Evolutionary conservation across 129 eudicot species (phyloP).

Genomic region (Heracleum sosnowskyi): DNA sequence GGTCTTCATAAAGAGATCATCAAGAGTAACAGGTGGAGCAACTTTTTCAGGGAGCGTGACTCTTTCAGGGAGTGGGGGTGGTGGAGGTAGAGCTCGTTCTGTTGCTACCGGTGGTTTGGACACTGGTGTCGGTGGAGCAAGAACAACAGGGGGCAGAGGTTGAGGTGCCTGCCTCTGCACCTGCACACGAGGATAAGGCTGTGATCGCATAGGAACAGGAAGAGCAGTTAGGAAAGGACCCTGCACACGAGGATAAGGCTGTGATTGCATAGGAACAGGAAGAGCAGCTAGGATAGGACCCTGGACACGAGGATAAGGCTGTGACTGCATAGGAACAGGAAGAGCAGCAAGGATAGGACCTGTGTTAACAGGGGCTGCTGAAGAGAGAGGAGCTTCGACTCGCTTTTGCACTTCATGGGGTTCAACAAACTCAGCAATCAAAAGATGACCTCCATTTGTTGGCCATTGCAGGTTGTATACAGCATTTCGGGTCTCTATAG

Average conservation of each 20-base stretch:
- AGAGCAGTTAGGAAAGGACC: conserved; percentile 19
- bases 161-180: conserved; percentile 33
- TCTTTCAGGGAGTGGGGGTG: conserved; percentile 54
- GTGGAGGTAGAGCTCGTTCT: conserved; percentile 49
- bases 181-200: conserved; percentile 37
- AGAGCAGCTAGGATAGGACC: conserved; percentile 21
- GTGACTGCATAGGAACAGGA: conserved; percentile 20
- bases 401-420: conserved; percentile 80
- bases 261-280: conserved; percentile 20
- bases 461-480: conserved; percentile 98
- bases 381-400: conserved; percentile 51
- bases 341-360: conserved; percentile 17
- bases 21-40: conserved; percentile 83
- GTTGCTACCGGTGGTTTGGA: conserved; percentile 37
- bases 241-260: conserved; percentile 38
- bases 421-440: conserved; percentile 85
- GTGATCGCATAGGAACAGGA: conserved; percentile 20
- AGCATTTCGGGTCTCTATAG: conserved; percentile 75
- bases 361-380: conserved; percentile 32
- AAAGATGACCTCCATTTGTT: conserved; percentile 69
- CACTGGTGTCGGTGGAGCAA: conserved; percentile 39
- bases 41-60: conserved; percentile 38
- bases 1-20: conserved; percentile 86
- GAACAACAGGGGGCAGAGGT: conserved; percentile 14
- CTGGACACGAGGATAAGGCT: conserved; percentile 35